Evolutionary conservation across 2,329 filamentous ascomycete genomes (phyloP).

Genomic region (Aspergillus vadensis): DNA sequence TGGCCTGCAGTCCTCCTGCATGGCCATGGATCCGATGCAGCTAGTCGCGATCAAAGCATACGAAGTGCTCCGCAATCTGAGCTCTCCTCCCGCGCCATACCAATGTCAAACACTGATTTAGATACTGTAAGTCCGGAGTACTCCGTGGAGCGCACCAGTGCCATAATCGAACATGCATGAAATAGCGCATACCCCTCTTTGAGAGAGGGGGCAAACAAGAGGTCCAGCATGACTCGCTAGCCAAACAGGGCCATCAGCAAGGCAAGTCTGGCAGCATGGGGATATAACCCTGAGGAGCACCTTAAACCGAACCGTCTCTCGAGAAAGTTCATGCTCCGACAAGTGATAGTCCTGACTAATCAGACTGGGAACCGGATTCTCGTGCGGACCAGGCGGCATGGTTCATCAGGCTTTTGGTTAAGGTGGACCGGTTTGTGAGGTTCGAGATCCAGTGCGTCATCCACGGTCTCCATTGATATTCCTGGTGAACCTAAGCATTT

Average conservation of each 20-base stretch:
- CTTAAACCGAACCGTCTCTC: not conserved
- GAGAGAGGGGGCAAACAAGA: not conserved
- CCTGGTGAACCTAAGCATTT: not conserved
- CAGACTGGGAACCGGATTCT: not conserved
- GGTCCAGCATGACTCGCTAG: not conserved
- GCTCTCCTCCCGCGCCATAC: not conserved
- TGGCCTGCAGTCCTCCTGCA: constrained; percentile 5
- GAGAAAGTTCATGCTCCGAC: not conserved
- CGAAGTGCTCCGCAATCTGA: not conserved
- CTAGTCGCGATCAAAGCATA: not conserved
- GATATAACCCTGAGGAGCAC: not conserved
- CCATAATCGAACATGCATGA: constrained; percentile 5
- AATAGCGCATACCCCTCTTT: constrained; percentile 2
- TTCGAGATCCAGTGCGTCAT: constrained; percentile 5
- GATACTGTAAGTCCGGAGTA: constrained; percentile 1
- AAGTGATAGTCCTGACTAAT: not conserved
- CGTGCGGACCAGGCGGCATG: not conserved
- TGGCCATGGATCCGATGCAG: not conserved
- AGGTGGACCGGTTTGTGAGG: not conserved
- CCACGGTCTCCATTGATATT: not conserved
- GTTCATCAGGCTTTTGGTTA: not conserved
- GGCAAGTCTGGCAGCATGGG: not conserved
- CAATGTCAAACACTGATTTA: not conserved
- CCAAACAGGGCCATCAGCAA: not conserved
- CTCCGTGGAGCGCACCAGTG: not conserved